Evolutionary conservation across 768 basidiomycete species (phyloP), one percentile per base, ranked within the genome.

Genomic region (Antrodiella citrinella): DNA sequence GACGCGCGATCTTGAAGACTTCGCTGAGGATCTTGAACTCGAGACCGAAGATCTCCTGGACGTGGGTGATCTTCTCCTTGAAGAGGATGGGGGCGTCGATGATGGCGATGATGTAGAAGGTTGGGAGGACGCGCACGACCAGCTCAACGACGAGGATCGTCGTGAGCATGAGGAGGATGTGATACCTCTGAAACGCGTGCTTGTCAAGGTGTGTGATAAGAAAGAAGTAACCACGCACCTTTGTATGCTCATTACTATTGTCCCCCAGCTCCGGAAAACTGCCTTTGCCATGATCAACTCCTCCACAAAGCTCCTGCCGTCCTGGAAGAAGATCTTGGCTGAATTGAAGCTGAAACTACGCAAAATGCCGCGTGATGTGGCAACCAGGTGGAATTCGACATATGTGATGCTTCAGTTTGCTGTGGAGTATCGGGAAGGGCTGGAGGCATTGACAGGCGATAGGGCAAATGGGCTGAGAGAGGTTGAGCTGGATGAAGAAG

Each of bases 401-500:
- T 55, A 49, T 44, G 11, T 23, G 15, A 72, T 74, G 69, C 51
- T 73, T 1, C 41, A 57, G 1, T 64, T 67, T 51, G 63, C 66
- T 0, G 9, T 64, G 7, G 39, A 62, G 4, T 65, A 70, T 49
- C 52, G 57, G 4, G 25, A 15, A 3, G 67, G 62, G 1, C 45
- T 70, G 38, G 52, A 66, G 13, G 21, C 42, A 11, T 53, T 70
- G 3, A 68, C 63, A 2, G 53, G 23, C 1, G 39, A 53, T 26
- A 12, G 18, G 5, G 47, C 52, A 10, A 38, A 44, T 2, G 44
- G 53, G 38, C 69, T 58, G 46, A 60, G 65, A 46, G 53, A 70
- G 30, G 40, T 41, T 23, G 53, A 60, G 50, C 26, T 60, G 19
- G 24, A 1, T 19, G 51, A 9, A 45, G 43, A 0, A 66, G 57